Conservation (phyloP, 169 alveolate genomes). For the Eimeria necatrix region DNA sequence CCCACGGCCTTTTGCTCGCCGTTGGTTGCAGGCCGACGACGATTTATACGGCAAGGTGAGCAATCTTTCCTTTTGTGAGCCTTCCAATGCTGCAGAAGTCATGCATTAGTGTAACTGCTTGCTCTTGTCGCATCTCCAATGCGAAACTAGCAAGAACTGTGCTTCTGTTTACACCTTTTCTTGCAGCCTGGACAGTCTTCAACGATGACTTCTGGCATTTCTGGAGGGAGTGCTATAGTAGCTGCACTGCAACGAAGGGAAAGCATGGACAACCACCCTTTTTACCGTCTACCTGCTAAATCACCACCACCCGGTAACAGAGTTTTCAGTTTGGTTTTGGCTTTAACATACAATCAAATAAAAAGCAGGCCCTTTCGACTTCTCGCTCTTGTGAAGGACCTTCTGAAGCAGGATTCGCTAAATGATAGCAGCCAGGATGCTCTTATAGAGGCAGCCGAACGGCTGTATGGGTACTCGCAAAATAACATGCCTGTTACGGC, state of each 20-base stretch:
- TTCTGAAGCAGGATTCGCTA: background rate
- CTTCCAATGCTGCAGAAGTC: too few relatives aligned
- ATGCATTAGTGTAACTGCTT: too few relatives aligned
- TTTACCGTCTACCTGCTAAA: background rate
- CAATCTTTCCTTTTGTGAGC: too few relatives aligned
- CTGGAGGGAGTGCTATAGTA: too few relatives aligned
- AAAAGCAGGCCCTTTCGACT: background rate
- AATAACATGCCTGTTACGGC: background rate
- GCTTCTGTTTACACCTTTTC: too few relatives aligned
- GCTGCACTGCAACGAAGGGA: background rate
- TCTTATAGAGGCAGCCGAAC: background rate
- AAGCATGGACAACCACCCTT: background rate
- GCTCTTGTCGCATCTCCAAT: too few relatives aligned
- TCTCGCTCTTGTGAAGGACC: background rate
- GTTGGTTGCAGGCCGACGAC: too few relatives aligned
- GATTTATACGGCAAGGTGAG: too few relatives aligned
- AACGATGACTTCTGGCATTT: too few relatives aligned
- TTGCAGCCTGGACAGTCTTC: too few relatives aligned
- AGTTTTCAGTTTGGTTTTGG: background rate
- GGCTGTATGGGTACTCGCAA: conserved; percentile 21
- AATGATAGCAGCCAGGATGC: background rate
- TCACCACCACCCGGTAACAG: background rate
- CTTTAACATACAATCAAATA: background rate
- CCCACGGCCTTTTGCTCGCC: too few relatives aligned
- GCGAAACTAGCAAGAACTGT: too few relatives aligned